Conservation (phyloP, 1,284 basidiomycete species). For the Kalmanozyma brasiliensis region DNA sequence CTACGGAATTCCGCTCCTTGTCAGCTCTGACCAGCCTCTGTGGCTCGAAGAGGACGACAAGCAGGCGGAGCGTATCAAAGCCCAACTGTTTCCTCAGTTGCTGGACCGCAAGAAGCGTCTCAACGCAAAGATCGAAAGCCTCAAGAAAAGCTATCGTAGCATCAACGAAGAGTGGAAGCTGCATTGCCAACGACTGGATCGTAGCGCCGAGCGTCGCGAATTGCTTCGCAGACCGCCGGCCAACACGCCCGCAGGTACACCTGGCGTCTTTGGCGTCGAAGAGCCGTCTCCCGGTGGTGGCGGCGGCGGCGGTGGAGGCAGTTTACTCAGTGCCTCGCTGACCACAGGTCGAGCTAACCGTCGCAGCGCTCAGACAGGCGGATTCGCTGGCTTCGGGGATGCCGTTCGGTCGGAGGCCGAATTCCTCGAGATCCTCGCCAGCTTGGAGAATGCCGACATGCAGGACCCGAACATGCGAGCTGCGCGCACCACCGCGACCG, state of each 20-base stretch:
- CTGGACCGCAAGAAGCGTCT: slow-evolving; percentile 48
- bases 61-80: slow-evolving; percentile 23
- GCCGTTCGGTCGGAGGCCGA: slow-evolving; percentile 93
- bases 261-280: slow-evolving; percentile 36
- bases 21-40: slow-evolving; percentile 33
- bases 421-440: slow-evolving; percentile 95
- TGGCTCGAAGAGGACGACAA: slow-evolving; percentile 51
- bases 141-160: slow-evolving; percentile 56
- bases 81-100: slow-evolving; percentile 34
- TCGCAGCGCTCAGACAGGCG: slow-evolving; percentile 48
- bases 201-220: slow-evolving; percentile 54
- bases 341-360: slow-evolving; percentile 51
- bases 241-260: slow-evolving; percentile 41
- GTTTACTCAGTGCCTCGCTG: slow-evolving; percentile 26
- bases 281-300: slow-evolving; percentile 16
- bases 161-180: slow-evolving; percentile 60
- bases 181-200: slow-evolving; percentile 60
- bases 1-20: slow-evolving; percentile 43
- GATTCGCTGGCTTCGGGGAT: slow-evolving; percentile 75
- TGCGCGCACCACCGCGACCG: slow-evolving; percentile 83
- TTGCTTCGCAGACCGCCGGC: slow-evolving; percentile 33
- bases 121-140: slow-evolving; percentile 50
- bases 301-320: slow-evolving; percentile 19
- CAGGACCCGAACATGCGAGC: slow-evolving; percentile 90
- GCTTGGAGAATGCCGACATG: slow-evolving; percentile 88